Evolutionary conservation across 805 yeast species (phyloP), one percentile per base, ranked within the genome.

Genomic region (Barnettozyma populi): DNA sequence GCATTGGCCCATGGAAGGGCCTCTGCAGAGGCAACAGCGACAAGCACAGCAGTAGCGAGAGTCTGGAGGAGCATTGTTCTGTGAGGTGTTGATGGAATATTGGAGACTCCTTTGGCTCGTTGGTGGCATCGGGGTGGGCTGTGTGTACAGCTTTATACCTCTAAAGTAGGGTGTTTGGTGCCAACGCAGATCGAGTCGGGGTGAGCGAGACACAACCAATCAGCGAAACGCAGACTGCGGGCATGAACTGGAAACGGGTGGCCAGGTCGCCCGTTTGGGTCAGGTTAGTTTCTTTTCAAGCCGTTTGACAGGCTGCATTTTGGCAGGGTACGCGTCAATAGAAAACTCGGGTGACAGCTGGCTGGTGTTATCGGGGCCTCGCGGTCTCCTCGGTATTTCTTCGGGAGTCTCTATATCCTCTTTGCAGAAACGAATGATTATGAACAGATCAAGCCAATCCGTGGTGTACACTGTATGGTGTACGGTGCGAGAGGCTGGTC

Each of bases 1-100:
- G 57, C 57, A 14, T 44, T 34, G 25, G 52, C 57, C 57, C 57
- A 53, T 48, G 57, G 55, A n/a, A 49, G 49, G 20, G 52, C 52
- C n/a, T 44, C 53, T 13, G 43, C 47, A 21, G 42, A 8, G 37
- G 38, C 47, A 14, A 38, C 13, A 7, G 44, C 7, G 23, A 29
- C 41, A 14, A 42, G n/a, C 7, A 35, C 11, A 34, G 45, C 37
- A 7, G 32, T 7, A 23, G 29, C 31, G 21, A 42, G 23, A 19
- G 39, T 32, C 21, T 42, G 25, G 3, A 18, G 6, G 37, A 42
- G 39, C 45, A 42, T 40, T 16, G n/a, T 39, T 25, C 16, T 32
- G 11, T 8, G 7, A 11, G 36, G 36, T 25, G 5, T 29, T 29
- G 32, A 16, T 11, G 9, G 13, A 5, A n/a, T n/a, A n/a, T n/a